Conservation (phyloP, 306 rosid genomes). For the Macrotyloma uniflorum region DNA sequence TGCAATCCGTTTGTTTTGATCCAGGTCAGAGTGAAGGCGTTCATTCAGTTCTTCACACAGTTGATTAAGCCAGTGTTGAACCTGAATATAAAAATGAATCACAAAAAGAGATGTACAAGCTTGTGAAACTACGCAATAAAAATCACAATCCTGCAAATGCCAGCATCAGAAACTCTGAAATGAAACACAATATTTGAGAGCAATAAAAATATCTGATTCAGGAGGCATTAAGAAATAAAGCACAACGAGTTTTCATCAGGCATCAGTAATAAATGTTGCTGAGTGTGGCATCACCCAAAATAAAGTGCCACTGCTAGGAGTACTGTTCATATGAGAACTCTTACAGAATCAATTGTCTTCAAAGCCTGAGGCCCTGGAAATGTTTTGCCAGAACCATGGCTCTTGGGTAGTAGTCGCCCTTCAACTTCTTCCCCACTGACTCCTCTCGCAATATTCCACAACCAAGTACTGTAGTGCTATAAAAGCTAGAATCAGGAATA, state of each 20-base stretch:
- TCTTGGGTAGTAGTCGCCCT: slow-evolving; percentile 88
- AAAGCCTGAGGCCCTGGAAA: slow-evolving; percentile 92
- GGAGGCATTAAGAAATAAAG: slow-evolving; percentile 3
- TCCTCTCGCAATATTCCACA: slow-evolving; percentile 98
- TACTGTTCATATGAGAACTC: slow-evolving; percentile 38
- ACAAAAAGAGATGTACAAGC: slow-evolving; percentile 11
- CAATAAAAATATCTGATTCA: slow-evolving; percentile 22
- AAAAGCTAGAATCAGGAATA: slow-evolving; percentile 43
- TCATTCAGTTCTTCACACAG: slow-evolving; percentile 85
- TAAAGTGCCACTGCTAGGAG: not conserved
- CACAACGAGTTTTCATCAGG: not conserved
- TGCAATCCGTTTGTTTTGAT: slow-evolving; percentile 84
- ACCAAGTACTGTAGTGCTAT: slow-evolving; percentile 77
- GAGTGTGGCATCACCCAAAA: slow-evolving; percentile 25
- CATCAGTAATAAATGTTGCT: not conserved
- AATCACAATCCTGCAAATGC: not conserved
- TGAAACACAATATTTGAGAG: slow-evolving; percentile 1
- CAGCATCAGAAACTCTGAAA: slow-evolving; percentile 23
- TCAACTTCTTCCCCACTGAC: slow-evolving; percentile 89
- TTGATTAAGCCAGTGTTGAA: slow-evolving; percentile 85
- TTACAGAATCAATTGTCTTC: slow-evolving; percentile 73
- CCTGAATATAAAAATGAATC: slow-evolving; percentile 49
- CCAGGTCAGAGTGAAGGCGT: slow-evolving; percentile 78
- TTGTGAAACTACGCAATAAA: not conserved
- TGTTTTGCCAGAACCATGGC: slow-evolving; percentile 98